Evolutionary conservation across 2,329 filamentous ascomycete species (phyloP).

Genomic region (Pestalotiopsis sp.): DNA sequence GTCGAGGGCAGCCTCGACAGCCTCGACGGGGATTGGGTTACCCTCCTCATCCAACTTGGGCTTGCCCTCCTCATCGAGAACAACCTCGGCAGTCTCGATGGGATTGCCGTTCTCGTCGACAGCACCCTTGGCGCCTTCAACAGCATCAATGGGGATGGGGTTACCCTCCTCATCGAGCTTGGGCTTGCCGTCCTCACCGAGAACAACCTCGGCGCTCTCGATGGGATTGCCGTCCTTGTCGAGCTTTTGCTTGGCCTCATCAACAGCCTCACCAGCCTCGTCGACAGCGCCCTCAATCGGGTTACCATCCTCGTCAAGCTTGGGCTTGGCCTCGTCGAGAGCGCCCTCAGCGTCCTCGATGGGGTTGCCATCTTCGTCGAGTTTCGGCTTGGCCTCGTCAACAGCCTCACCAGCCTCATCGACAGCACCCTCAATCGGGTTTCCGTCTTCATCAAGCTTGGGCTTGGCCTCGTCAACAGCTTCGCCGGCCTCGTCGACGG

Average conservation of each 20-base stretch:
- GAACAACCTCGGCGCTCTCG: background rate
- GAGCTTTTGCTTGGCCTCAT: background rate
- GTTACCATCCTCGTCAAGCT: background rate
- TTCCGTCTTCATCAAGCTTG: conserved; percentile 7
- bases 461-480: conserved; percentile 22
- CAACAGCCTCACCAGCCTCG: background rate
- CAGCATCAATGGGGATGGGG: no score
- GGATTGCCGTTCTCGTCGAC: background rate
- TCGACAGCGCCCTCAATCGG: background rate
- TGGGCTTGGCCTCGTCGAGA: background rate
- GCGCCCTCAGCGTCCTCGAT: background rate
- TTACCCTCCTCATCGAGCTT: no score
- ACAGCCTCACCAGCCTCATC: background rate
- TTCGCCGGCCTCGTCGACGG: conserved; percentile 11
- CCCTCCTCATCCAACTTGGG: background rate
- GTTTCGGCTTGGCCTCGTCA: conserved; percentile 25
- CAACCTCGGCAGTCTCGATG: background rate
- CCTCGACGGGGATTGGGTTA: no score
- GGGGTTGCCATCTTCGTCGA: background rate
- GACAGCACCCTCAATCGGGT: background rate
- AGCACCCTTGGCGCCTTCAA: no score
- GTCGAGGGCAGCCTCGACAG: background rate
- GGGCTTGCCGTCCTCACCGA: background rate
- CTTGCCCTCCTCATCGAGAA: background rate
- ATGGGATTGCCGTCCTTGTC: conserved; percentile 11